Percentiles rank a stretch among this genome's conserved stretches.
phyloP scores from a whole-genome alignment of 164 flowering plant genomes.

The Magnolia kwangsiensis region DNA sequence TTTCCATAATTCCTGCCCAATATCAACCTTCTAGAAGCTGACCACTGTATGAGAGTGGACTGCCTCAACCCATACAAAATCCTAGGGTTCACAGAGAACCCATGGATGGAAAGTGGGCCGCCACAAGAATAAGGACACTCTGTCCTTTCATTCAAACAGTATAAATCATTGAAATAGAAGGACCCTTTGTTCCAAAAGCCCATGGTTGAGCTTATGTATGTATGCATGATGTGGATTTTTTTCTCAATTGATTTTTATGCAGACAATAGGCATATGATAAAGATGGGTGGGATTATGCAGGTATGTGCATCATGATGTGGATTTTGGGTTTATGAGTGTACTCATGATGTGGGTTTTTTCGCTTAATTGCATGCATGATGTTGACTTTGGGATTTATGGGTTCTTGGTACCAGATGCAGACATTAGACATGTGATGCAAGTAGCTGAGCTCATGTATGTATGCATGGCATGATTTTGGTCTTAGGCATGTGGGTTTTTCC shows the following conservation, averaged over 20 bases:
- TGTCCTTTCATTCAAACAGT: constrained; percentile 22
- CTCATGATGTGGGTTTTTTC: background rate
- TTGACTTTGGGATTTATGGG: no score
- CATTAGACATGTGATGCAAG: background rate
- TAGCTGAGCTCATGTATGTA: background rate
- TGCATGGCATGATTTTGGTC: background rate
- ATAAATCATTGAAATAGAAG: constrained; percentile 35
- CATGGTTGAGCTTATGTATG: constrained; percentile 39
- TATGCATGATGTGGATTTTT: constrained; percentile 10
- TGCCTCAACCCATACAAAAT: constrained; percentile 38
- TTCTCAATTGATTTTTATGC: background rate
- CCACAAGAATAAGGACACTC: constrained; percentile 15
- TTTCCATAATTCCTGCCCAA: constrained; percentile 15
- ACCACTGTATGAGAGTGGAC: constrained; percentile 29
- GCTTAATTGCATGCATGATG: background rate
- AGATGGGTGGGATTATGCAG: no score
- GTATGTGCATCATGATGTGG: no score
- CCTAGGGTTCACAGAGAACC: constrained; percentile 25
- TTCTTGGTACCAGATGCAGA: background rate
- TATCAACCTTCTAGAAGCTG: constrained; percentile 25
- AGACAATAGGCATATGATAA: background rate
- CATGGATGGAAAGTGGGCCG: constrained; percentile 18
- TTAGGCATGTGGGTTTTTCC: no score
- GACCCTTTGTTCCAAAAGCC: constrained; percentile 37
- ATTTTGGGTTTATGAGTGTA: background rate